These are phyloP conservation scores for Pseudogymnoascus sp. DNA, from an alignment of 2,329 filamentous ascomycete genomes.

Conservation along the genomic window DNA sequence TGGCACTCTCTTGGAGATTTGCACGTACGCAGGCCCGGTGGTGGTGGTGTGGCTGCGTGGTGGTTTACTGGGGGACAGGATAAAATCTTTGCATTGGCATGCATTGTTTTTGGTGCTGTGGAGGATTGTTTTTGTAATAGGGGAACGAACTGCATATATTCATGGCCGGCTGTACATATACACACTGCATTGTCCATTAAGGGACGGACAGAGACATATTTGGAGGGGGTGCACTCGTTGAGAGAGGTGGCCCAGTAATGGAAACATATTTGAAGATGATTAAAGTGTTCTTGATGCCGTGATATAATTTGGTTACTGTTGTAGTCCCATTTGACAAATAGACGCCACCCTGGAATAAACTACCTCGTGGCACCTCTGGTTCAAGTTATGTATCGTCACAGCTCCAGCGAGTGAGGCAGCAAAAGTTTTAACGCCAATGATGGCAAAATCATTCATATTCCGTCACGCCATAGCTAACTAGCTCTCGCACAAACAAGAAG, in stretches of 20 bases:
- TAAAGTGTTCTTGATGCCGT: not conserved
- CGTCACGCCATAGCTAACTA: conserved; percentile 7
- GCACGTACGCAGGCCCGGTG: not conserved
- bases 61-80: not conserved
- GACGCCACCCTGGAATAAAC: not conserved
- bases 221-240: not conserved
- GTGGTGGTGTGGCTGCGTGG: not conserved
- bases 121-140: not conserved
- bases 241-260: not conserved
- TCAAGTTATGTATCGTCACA: not conserved
- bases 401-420: not conserved
- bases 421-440: not conserved
- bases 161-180: conserved; percentile 8
- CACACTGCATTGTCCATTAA: not conserved
- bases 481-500: not conserved
- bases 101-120: not conserved
- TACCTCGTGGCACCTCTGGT: not conserved
- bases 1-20: not conserved
- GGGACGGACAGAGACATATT: not conserved
- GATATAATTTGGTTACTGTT: not conserved
- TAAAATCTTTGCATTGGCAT: not conserved
- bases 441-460: conserved; percentile 7
- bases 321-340: not conserved
- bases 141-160: not conserved
- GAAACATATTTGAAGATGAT: not conserved